Percentiles rank a stretch among this genome's conserved stretches.
phyloP scores from a whole-genome alignment of 192 early-diverging fungal genomes.

The Obelidium mucronatum region DNA sequence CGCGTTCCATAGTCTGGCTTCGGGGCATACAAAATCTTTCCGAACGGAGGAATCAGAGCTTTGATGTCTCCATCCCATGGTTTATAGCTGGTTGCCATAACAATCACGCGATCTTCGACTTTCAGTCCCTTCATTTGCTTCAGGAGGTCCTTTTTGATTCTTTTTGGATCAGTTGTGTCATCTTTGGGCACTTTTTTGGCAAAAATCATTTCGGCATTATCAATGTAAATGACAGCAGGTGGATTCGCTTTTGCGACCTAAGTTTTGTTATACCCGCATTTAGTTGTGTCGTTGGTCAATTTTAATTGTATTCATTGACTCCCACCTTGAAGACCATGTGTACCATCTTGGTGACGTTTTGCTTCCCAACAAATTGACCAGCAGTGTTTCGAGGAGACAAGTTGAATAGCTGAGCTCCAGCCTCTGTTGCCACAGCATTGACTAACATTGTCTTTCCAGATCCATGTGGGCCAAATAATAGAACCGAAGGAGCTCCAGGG shows the following conservation, averaged over 20 bases:
- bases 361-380: constrained; percentile 65
- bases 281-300: too few species aligned
- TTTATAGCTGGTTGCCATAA: constrained; percentile 60
- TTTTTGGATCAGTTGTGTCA: constrained; percentile 66
- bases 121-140: constrained; percentile 63
- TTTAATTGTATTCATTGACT: background rate
- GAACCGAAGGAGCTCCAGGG: constrained; percentile 50
- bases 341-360: constrained; percentile 59
- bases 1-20: constrained; percentile 59
- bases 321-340: constrained; percentile 70
- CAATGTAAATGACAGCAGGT: constrained; percentile 66
- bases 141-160: constrained; percentile 67
- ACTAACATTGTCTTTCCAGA: constrained; percentile 64
- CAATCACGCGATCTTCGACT: constrained; percentile 53
- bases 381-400: constrained; percentile 63
- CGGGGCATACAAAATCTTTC: constrained; percentile 50
- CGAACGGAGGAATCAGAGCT: constrained; percentile 52
- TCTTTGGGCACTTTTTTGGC: constrained; percentile 74
- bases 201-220: constrained; percentile 67
- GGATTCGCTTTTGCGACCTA: constrained; percentile 63
- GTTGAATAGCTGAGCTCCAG: constrained; percentile 64
- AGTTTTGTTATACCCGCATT: background rate
- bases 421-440: constrained; percentile 63
- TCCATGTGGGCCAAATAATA: constrained; percentile 62
- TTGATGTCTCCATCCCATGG: constrained; percentile 69